A percentile compares a stretch with the other conserved stretches of the same genome.
These are phyloP conservation scores for Colletotrichum gigasporum DNA, from an alignment of 2,329 filamentous ascomycete genomes.

Conservation along the genomic window DNA sequence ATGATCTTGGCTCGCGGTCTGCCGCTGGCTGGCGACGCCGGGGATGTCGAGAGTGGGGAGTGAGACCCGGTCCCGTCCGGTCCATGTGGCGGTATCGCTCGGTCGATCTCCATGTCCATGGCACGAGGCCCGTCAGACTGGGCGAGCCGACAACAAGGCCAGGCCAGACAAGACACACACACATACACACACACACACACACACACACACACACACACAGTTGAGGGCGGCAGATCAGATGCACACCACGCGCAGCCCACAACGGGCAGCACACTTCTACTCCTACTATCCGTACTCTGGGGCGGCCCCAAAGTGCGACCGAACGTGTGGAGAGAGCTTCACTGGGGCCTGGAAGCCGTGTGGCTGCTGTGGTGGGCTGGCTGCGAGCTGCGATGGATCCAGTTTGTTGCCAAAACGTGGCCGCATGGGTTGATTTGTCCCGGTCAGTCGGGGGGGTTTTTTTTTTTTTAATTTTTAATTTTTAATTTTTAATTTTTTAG, in stretches of 20 bases:
- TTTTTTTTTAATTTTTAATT: too few species aligned
- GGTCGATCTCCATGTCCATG: constrained; percentile 27
- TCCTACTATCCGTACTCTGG: too few species aligned
- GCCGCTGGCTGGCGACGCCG: constrained; percentile 5
- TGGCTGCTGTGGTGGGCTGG: background rate
- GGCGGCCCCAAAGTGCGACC: too few species aligned
- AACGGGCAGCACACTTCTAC: too few species aligned
- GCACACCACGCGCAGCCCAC: too few species aligned
- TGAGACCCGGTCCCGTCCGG: background rate
- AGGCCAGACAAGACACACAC: background rate
- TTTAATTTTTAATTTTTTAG: too few species aligned
- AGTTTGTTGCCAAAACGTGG: constrained; percentile 1
- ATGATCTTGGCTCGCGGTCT: constrained; percentile 7
- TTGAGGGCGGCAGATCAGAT: too few species aligned
- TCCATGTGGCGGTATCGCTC: background rate
- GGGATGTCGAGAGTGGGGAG: constrained; percentile 10
- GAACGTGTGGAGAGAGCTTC: background rate
- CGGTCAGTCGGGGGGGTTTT: background rate
- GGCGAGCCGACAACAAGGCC: background rate
- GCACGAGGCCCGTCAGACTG: too few species aligned
- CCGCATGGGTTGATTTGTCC: constrained; percentile 1
- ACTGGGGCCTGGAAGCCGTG: too few species aligned
- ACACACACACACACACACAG: background rate
- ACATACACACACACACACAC: background rate
- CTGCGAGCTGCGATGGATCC: constrained; percentile 1